Percentiles rank a stretch among this genome's conserved stretches.
These are phyloP conservation scores for Ophiostoma himal-ulmi DNA, from an alignment of 2,329 filamentous ascomycete species.

Conservation along the genomic window DNA sequence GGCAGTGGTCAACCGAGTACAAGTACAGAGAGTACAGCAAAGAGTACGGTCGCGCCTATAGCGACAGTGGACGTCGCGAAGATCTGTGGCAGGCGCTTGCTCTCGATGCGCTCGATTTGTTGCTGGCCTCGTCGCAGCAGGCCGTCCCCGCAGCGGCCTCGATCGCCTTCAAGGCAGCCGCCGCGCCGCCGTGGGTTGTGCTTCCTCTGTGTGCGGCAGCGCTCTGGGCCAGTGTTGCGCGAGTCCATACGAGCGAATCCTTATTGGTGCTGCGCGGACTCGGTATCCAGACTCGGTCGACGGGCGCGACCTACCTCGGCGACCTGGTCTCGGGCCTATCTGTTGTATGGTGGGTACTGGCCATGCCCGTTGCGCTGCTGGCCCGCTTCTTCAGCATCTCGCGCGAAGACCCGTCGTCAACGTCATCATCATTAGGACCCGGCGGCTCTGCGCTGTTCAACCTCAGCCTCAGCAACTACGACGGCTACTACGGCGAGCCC, in stretches of 20 bases:
- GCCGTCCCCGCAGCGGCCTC: constrained; percentile 29
- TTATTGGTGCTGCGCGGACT: constrained; percentile 82
- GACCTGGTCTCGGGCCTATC: constrained; percentile 23
- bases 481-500: constrained; percentile 32
- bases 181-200: constrained; percentile 37
- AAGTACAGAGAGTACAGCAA: constrained; percentile 5
- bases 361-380: constrained; percentile 24
- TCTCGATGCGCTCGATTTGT: constrained; percentile 34
- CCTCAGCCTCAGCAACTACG: not conserved
- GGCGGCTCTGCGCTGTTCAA: not conserved
- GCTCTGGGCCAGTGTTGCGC: constrained; percentile 42
- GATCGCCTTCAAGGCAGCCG: constrained; percentile 32
- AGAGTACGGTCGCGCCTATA: constrained; percentile 2
- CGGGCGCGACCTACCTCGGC: constrained; percentile 59
- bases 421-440: not conserved
- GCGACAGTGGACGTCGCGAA: constrained; percentile 8
- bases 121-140: constrained; percentile 36
- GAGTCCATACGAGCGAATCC: constrained; percentile 64
- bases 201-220: constrained; percentile 35
- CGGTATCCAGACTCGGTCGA: constrained; percentile 80
- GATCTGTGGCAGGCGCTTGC: constrained; percentile 14
- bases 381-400: constrained; percentile 21
- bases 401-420: constrained; percentile 12
- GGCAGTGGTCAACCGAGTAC: not conserved
- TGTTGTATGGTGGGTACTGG: constrained; percentile 34